Evolutionary conservation across 352 stramenopile species (phyloP).

Genomic region (Plasmopara muralis): DNA sequence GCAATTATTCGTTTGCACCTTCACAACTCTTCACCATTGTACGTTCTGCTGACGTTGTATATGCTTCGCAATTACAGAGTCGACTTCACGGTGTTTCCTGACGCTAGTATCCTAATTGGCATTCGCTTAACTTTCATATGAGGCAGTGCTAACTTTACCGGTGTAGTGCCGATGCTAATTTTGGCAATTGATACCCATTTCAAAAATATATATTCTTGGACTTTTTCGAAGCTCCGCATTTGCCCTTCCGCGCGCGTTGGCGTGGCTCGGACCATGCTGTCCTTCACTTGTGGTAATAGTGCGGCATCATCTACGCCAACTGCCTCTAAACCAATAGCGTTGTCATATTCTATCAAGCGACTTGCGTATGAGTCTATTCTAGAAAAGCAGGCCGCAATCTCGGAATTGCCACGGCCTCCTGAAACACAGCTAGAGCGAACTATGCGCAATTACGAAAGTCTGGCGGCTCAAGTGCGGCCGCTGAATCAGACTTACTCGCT

Average conservation of each 20-base stretch:
- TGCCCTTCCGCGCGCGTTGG: conserved; percentile 7
- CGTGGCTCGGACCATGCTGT: conserved; percentile 14
- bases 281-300: conserved; percentile 19
- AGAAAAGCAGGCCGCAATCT: conserved; percentile 16
- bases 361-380: conserved; percentile 32
- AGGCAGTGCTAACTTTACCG: too few relatives aligned
- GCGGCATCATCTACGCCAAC: conserved; percentile 18
- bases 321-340: conserved; percentile 5
- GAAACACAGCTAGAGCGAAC: conserved; percentile 12
- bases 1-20: too few relatives aligned
- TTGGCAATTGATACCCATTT: conserved; percentile 3
- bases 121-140: too few relatives aligned
- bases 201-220: background rate
- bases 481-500: conserved; percentile 7
- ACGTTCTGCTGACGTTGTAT: too few relatives aligned
- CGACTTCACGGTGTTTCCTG: too few relatives aligned
- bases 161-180: conserved; percentile 19
- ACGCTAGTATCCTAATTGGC: too few relatives aligned
- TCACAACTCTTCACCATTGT: too few relatives aligned
- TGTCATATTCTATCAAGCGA: conserved; percentile 7
- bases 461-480: conserved; percentile 19
- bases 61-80: too few relatives aligned
- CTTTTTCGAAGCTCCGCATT: conserved; percentile 18
- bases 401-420: conserved; percentile 5
- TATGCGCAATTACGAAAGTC: conserved; percentile 21